Evolutionary conservation across 2,329 filamentous ascomycete genomes (phyloP), one percentile per base, ranked within the genome.

Genomic region (Tolypocladium cylindrosporum): DNA sequence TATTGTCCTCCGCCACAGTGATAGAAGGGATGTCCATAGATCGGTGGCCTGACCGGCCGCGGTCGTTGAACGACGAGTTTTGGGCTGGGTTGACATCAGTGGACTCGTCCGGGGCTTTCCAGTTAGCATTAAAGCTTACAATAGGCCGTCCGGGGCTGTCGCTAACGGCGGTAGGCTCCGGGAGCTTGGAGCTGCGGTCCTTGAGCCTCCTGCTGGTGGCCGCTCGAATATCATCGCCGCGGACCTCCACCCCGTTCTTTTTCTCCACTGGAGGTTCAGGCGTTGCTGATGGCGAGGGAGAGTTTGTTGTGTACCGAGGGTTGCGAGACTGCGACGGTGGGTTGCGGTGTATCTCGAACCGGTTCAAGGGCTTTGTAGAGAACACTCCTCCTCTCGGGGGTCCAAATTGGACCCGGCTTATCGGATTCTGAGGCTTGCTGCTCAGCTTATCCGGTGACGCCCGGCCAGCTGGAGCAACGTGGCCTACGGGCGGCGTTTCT

Each of bases 91-190:
- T 88, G 77, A 83, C 74, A 84, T 91, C 87, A 80, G 88, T 80
- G 73, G 78, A 79, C 78, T 82, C 79, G 71, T 89, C 85, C 70
- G 82, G 83, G 69, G 85, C 82, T 79, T 85, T 88, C 86, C 90
- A 96, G 70, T 88, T 83, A 68, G 83, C 83, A 75, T 96, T 84
- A 80, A 97, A 97, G 81, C 93, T 97, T 80, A 97, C 93, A 79
- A 97, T 97, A 62, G 93, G 93, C 70, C 93, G 86, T 66, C 91
- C 91, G 66, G 89, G 88, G 69, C 83, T 89, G 76, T 97, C 89
- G 76, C 91, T 97, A 73, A 97, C 92, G 68, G 90, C 87, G 57
- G 89, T 90, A 63, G 93, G 93, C 68, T 88, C 93, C 36, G 92
- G 93, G 61, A 97, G 79, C 70, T 90, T 95, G 58, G 86, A 75